These are phyloP conservation scores for Mycena rebaudengoi DNA, from an alignment of 768 basidiomycete genomes.

Conservation along the genomic window DNA sequence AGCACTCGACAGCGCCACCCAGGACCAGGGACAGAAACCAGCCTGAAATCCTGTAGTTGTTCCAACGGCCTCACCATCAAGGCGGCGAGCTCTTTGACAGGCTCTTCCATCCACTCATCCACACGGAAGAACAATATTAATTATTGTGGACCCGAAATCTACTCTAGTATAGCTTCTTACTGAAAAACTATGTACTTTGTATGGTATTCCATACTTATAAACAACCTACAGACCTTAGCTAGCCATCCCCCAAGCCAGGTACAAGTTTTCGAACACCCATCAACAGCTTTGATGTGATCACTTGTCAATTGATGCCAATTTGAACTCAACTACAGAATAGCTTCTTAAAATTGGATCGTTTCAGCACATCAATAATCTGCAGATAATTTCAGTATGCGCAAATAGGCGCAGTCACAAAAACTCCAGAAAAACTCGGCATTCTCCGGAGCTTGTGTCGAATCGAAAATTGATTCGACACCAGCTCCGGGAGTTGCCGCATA, in stretches of 20 bases:
- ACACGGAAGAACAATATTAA: conserved; percentile 3
- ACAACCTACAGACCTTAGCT: not conserved
- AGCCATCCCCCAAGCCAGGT: not conserved
- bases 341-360: too few species aligned
- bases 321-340: too few species aligned
- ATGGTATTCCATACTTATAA: not conserved
- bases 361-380: too few species aligned
- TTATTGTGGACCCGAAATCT: conserved; percentile 1
- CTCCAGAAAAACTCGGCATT: too few species aligned
- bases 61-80: not conserved
- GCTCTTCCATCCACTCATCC: not conserved
- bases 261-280: too few species aligned
- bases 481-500: too few species aligned
- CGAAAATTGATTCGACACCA: too few species aligned
- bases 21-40: not conserved
- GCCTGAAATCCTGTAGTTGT: not conserved
- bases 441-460: too few species aligned
- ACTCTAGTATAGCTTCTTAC: not conserved
- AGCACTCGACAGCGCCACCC: not conserved
- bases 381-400: too few species aligned
- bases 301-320: too few species aligned
- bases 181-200: not conserved
- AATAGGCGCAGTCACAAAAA: too few species aligned
- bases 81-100: not conserved
- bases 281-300: too few species aligned